phyloP scores from a whole-genome alignment of 768 basidiomycete species.

The Suillus occidentalis region DNA sequence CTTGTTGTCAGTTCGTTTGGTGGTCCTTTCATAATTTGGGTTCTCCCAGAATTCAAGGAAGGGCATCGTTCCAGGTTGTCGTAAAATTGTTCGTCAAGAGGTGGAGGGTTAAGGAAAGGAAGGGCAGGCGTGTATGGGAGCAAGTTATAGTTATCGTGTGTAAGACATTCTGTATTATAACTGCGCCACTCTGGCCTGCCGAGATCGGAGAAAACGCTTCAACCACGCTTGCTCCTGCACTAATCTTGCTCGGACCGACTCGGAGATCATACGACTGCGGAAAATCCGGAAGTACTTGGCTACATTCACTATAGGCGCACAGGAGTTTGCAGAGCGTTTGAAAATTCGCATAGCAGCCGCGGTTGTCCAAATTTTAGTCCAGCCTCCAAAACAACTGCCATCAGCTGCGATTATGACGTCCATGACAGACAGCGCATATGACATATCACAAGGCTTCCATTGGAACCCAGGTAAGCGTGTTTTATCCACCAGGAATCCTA shows the following conservation, averaged over 20 bases:
- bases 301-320: background rate
- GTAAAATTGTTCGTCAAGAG: constrained; percentile 15
- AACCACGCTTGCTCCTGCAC: background rate
- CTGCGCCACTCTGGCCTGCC: background rate
- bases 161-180: background rate
- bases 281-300: background rate
- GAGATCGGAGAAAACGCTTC: background rate
- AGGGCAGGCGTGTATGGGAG: constrained; percentile 2
- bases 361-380: background rate
- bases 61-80: background rate
- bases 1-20: constrained; percentile 23
- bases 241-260: background rate
- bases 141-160: background rate
- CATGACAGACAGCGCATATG: constrained; percentile 12
- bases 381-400: background rate
- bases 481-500: background rate
- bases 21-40: constrained; percentile 8
- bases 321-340: background rate
- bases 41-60: background rate
- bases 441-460: constrained; percentile 35
- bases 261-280: background rate
- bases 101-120: background rate
- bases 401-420: constrained; percentile 19
- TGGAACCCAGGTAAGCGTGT: constrained; percentile 51
- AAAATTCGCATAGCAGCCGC: background rate